phyloP scores from a whole-genome alignment of 1,284 basidiomycete genomes.

The Ceratobasidium theobromae region DNA sequence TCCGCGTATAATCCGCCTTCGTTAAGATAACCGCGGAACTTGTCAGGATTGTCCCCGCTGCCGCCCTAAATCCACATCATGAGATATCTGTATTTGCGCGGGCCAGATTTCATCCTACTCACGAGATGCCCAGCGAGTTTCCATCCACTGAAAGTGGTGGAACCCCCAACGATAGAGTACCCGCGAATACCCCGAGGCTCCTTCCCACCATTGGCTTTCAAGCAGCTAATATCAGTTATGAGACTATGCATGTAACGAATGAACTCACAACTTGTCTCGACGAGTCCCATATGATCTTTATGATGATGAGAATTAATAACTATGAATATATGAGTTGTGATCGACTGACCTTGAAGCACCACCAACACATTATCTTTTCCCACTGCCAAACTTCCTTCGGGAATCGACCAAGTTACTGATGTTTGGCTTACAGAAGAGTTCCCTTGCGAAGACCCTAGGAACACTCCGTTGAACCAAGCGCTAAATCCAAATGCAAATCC shows the following conservation, averaged over 20 bases:
- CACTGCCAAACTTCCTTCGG: conserved; percentile 43
- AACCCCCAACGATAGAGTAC: conserved; percentile 51
- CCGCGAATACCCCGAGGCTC: conserved; percentile 74
- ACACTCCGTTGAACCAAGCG: conserved; percentile 54
- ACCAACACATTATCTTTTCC: conserved; percentile 53
- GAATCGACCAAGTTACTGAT: conserved; percentile 48
- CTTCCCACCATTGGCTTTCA: conserved; percentile 53
- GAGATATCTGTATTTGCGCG: neutral
- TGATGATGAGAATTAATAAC: neutral
- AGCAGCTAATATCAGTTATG: too few relatives aligned
- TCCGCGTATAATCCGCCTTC: conserved; percentile 83
- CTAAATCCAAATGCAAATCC: conserved; percentile 55
- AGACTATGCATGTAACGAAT: too few relatives aligned
- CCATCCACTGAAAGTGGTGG: conserved; percentile 49
- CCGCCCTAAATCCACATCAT: conserved; percentile 44
- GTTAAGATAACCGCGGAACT: conserved; percentile 67
- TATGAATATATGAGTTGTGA: conserved; percentile 34
- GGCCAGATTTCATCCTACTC: conserved; percentile 8
- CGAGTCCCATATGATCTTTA: conserved; percentile 54
- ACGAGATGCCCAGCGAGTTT: conserved; percentile 57
- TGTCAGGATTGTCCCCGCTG: conserved; percentile 56
- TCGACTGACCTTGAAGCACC: conserved; percentile 50
- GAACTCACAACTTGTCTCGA: conserved; percentile 52
- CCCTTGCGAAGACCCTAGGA: conserved; percentile 53
- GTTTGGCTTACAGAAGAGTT: conserved; percentile 48